phyloP scores from a whole-genome alignment of 768 basidiomycete genomes.

The Tremella yokohamensis region DNA sequence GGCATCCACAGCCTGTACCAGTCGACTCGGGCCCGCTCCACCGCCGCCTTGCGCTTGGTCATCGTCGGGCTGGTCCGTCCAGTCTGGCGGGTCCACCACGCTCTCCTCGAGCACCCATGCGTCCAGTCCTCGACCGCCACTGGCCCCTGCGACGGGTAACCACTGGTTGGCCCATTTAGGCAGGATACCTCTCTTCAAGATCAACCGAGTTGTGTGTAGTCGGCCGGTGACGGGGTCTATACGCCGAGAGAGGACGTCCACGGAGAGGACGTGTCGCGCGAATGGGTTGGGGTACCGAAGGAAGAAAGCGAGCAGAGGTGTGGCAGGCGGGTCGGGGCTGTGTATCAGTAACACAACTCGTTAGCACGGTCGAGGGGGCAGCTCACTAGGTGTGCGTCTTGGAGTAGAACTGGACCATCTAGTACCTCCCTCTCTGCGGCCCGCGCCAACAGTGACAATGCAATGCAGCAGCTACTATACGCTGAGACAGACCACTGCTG shows the following conservation, averaged over 20 bases:
- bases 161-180: slow-evolving; percentile 86
- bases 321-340: slow-evolving; percentile 84
- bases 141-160: slow-evolving; percentile 52
- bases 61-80: not conserved
- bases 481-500: too few species aligned
- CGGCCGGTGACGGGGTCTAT: slow-evolving; percentile 66
- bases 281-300: slow-evolving; percentile 94
- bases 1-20: slow-evolving; percentile 7
- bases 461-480: too few species aligned
- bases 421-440: too few species aligned
- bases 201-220: slow-evolving; percentile 79
- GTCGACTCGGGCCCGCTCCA: not conserved
- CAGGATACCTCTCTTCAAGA: slow-evolving; percentile 85
- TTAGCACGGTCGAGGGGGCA: not conserved
- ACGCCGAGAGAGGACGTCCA: slow-evolving; percentile 85
- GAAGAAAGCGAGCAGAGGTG: slow-evolving; percentile 88
- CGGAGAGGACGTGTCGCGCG: slow-evolving; percentile 86
- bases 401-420: slow-evolving; percentile 38
- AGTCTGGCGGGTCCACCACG: slow-evolving; percentile 77
- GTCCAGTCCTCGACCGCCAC: slow-evolving; percentile 67
- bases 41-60: not conserved
- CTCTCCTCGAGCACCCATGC: slow-evolving; percentile 94
- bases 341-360: not conserved
- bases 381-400: slow-evolving; percentile 42
- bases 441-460: too few species aligned